phyloP scores from a whole-genome alignment of 768 basidiomycete species.

The Lactarius sp. region DNA sequence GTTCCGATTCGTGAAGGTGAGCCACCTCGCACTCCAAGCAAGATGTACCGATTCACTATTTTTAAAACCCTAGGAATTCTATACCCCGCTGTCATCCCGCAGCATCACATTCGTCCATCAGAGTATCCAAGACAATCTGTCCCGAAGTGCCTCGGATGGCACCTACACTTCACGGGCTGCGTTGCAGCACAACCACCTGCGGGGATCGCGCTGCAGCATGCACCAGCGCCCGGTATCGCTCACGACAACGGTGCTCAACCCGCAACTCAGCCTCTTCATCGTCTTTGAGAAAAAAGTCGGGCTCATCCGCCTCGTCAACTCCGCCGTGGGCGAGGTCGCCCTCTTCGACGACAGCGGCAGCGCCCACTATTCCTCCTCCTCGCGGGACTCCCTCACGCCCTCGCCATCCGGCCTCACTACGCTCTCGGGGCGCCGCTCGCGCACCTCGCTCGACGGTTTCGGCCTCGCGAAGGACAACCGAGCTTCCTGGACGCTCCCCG shows the following conservation, averaged over 20 bases:
- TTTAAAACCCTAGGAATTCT: conserved; percentile 61
- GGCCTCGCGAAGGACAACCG: conserved; percentile 38
- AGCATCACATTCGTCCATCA: conserved; percentile 67
- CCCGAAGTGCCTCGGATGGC: conserved; percentile 42
- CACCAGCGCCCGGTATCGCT: conserved; percentile 3
- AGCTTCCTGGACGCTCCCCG: conserved; percentile 47
- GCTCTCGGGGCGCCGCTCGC: conserved; percentile 33
- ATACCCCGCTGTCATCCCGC: conserved; percentile 68
- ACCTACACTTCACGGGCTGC: conserved; percentile 28
- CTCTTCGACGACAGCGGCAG: conserved; percentile 43
- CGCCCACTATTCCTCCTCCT: background rate
- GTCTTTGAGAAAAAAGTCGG: conserved; percentile 85
- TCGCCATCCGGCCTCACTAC: conserved; percentile 26
- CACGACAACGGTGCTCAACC: conserved; percentile 47
- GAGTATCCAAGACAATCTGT: conserved; percentile 46
- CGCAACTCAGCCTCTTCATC: conserved; percentile 75
- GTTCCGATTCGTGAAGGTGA: conserved; percentile 76
- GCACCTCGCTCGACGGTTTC: conserved; percentile 42
- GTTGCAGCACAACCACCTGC: conserved; percentile 22
- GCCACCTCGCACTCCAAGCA: conserved; percentile 8
- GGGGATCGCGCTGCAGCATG: conserved; percentile 8
- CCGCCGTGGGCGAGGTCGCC: conserved; percentile 75
- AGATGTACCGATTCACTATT: background rate
- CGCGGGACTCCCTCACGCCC: conserved; percentile 28
- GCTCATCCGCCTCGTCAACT: conserved; percentile 75